phyloP scores from a whole-genome alignment of 345 rosid genomes.

The Streptanthus diversifolius region DNA sequence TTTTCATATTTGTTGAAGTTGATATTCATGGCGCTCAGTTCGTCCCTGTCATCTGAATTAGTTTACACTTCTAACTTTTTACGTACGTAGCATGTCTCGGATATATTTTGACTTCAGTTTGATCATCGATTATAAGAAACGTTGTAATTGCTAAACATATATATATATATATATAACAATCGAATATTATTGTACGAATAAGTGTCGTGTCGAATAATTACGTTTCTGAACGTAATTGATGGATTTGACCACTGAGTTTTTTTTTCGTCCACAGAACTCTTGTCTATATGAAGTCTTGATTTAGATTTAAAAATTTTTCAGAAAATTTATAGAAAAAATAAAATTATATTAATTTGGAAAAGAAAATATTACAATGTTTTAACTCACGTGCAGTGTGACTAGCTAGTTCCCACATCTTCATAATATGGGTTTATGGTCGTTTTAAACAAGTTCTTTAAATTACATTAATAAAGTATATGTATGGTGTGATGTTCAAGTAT shows the following conservation, averaged over 20 bases:
- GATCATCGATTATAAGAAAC: constrained; percentile 6
- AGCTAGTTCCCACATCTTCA: constrained; percentile 4
- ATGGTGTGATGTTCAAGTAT: background rate
- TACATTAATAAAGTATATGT: background rate
- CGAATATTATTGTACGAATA: constrained; percentile 27
- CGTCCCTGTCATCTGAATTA: background rate
- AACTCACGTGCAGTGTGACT: background rate
- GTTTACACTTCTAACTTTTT: constrained; percentile 9
- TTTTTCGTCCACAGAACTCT: constrained; percentile 14
- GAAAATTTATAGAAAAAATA: background rate
- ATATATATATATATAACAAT: constrained; percentile 15
- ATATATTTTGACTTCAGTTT: constrained; percentile 22
- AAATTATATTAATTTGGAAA: background rate
- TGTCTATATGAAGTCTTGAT: constrained; percentile 16
- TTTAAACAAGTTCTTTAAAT: background rate
- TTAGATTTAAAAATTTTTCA: background rate
- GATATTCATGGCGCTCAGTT: background rate
- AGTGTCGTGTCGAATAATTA: constrained; percentile 34
- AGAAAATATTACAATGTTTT: background rate
- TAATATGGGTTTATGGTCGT: background rate
- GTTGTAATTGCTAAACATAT: background rate
- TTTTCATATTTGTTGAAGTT: background rate
- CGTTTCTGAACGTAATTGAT: constrained; percentile 30
- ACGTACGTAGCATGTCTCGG: constrained; percentile 21
- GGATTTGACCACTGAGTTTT: constrained; percentile 30